Evolutionary conservation across 345 rosid species (phyloP).

Genomic region (Cardamine chenopodiifolia): DNA sequence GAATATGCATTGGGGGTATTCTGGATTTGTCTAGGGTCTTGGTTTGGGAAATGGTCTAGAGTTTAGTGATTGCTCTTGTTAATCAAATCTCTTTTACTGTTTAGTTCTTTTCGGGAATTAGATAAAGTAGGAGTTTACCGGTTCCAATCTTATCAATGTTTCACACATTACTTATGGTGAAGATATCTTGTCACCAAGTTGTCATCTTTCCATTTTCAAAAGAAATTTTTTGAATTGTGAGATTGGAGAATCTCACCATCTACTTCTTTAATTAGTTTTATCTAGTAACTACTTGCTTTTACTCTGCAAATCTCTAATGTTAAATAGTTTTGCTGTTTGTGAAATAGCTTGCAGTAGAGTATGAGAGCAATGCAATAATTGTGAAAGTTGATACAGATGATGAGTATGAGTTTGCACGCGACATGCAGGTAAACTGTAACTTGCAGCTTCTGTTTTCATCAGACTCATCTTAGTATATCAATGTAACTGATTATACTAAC

Average conservation of each 20-base stretch:
- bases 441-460: slow-evolving; percentile 7
- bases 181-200: not conserved
- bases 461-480: not conserved
- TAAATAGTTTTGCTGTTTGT: not conserved
- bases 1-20: not conserved
- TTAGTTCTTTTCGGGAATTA: not conserved
- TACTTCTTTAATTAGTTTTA: not conserved
- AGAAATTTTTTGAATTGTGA: not conserved
- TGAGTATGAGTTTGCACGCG: slow-evolving; percentile 86
- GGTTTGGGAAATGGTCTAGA: not conserved
- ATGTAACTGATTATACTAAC: not conserved
- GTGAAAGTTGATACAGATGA: slow-evolving; percentile 92
- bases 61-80: not conserved
- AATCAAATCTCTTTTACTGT: not conserved
- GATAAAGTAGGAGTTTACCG: not conserved
- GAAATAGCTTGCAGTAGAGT: slow-evolving; percentile 84
- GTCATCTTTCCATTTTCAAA: not conserved
- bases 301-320: slow-evolving; percentile 4
- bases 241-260: not conserved
- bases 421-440: slow-evolving; percentile 70
- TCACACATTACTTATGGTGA: not conserved
- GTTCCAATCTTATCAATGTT: not conserved
- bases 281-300: not conserved
- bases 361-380: slow-evolving; percentile 75
- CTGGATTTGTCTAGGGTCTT: slow-evolving; percentile 20